Evolutionary conservation across 2,329 filamentous ascomycete genomes (phyloP).

Genomic region (Fusarium xyrophilum): DNA sequence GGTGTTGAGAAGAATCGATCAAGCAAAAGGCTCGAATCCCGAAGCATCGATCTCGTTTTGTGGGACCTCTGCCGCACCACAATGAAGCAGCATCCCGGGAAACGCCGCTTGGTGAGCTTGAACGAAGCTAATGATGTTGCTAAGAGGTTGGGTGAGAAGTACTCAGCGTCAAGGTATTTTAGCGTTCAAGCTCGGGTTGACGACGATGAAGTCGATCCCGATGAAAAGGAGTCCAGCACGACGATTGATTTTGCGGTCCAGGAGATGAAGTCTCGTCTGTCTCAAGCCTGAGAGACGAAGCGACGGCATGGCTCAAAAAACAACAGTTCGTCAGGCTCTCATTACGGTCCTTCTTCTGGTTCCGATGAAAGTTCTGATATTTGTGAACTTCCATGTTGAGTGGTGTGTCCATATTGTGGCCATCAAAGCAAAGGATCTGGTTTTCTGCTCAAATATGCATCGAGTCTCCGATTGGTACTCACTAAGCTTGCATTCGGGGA

Average conservation of each 20-base stretch:
- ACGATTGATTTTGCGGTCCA: constrained; percentile 44
- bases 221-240: constrained; percentile 32
- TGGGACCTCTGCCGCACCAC: constrained; percentile 48
- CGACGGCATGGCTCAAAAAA: neutral
- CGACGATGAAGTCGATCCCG: constrained; percentile 22
- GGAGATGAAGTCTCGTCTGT: constrained; percentile 24
- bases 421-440: neutral
- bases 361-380: neutral
- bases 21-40: constrained; percentile 1
- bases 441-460: neutral
- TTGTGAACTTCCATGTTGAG: neutral
- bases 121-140: constrained; percentile 66
- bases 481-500: neutral
- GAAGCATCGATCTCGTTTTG: constrained; percentile 34
- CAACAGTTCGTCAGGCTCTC: neutral
- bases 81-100: constrained; percentile 45
- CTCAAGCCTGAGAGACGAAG: constrained; percentile 31
- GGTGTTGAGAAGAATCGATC: constrained; percentile 33
- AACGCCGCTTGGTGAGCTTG: constrained; percentile 60
- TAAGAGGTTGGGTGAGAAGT: constrained; percentile 60
- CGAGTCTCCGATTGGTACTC: neutral
- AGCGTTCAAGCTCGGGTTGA: constrained; percentile 42
- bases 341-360: neutral
- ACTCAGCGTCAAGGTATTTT: constrained; percentile 49
- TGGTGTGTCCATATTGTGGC: neutral